Base-by-base conservation (phyloP, 805 yeast species). In the Blastobotrys parvus region DNA sequence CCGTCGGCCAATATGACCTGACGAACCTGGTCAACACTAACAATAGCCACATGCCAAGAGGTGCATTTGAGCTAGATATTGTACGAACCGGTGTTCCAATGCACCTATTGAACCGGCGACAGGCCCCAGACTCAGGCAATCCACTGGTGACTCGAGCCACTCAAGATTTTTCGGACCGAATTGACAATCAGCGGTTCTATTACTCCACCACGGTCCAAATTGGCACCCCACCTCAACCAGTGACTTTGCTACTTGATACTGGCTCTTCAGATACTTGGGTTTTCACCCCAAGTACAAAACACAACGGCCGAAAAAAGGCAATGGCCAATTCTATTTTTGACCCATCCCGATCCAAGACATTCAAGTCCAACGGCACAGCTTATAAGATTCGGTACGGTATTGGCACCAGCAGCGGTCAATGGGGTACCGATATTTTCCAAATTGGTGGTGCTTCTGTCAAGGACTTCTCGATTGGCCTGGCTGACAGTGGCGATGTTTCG, bases 241-340 rank as follows among this genome's bases (percentile, higher is more conserved):
- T 81, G 4, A 66, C 65, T 7, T 76, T 81, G 7, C 58, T 79
- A 31, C 57, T 82, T n/a, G 92, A 82, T 54, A 82, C 89, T 1
- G 92, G 90, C 2, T 80, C 88, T 0, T 72, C 84, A 0, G 90
- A 82, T 57, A 61, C 83, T 18, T 81, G 86, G 85, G 75, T 81
- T 18, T 67, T 74, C 46, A 65, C 69, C 21, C 57, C 71, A 8
- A 23, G 43, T 17, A 47, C 51, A 13, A 30, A 57, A 52, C 22
- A 47, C 43, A 42, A 46, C 34, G 47, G 50, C 15, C 25, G 27
- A n/a, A 33, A 42, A 11, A 36, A 43, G 3, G 31, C 35, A 13
- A 37, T 39, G 35, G 51, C 56, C 13, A 46, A 54, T 2, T 46
- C 61, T 4, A 36, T 48, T 10, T 63, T 57, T 41, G 58, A 60